Conservation (phyloP, 345 rosid genomes). For the Orychophragmus violaceus region DNA sequence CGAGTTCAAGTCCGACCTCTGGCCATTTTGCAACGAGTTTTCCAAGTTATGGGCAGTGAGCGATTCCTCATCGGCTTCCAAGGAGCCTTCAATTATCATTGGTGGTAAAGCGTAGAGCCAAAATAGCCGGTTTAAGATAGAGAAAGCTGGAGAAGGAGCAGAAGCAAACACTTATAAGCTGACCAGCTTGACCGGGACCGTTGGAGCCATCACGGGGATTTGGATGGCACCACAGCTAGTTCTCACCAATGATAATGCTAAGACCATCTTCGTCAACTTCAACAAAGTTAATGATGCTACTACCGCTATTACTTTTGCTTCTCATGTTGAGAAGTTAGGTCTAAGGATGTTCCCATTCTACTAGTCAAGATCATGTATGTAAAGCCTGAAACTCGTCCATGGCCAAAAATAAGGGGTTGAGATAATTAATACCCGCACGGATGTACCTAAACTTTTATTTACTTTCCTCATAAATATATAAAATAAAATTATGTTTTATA, state of each 20-base stretch:
- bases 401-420: constrained; percentile 19
- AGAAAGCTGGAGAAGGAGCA: background rate
- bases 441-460: background rate
- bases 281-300: background rate
- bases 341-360: constrained; percentile 14
- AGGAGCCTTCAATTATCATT: background rate
- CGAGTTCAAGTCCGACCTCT: background rate
- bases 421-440: background rate
- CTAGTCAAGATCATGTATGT: background rate
- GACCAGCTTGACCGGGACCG: background rate
- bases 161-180: constrained; percentile 10
- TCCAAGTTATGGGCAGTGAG: constrained; percentile 1
- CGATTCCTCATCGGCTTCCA: background rate
- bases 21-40: background rate
- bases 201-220: background rate
- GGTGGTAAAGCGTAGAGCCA: background rate
- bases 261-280: background rate
- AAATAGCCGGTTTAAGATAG: background rate
- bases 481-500: background rate
- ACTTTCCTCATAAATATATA: background rate
- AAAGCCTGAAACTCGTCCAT: constrained; percentile 2
- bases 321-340: constrained; percentile 1
- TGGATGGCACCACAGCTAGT: background rate
- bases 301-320: background rate
- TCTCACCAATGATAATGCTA: background rate